Conservation (phyloP, 148 eudicot species). For the Diospyros lotus region DNA sequence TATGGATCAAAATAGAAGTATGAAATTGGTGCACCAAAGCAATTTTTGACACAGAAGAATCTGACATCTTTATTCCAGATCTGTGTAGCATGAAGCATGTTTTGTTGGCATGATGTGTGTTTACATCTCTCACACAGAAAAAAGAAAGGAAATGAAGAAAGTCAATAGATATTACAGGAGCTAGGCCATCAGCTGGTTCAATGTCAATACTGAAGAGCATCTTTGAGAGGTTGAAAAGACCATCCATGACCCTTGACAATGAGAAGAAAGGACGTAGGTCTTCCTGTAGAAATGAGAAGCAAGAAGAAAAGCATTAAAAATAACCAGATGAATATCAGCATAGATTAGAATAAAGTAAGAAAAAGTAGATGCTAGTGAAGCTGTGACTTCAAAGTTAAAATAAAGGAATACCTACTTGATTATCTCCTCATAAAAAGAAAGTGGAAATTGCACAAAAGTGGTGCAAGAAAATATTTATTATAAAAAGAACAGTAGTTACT, state of each 20-base stretch:
- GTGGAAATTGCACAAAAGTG: not conserved
- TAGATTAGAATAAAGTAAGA: not conserved
- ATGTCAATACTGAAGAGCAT: slow-evolving; percentile 15
- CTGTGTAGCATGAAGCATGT: slow-evolving; percentile 18
- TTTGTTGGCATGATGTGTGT: not conserved
- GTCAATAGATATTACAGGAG: slow-evolving; percentile 9
- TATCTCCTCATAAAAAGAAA: not conserved
- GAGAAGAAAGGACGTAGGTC: slow-evolving; percentile 15
- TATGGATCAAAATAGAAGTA: slow-evolving; percentile 95
- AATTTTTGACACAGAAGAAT: slow-evolving; percentile 70
- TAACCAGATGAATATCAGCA: not conserved
- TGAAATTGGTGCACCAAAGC: slow-evolving; percentile 57
- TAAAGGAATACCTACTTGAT: not conserved
- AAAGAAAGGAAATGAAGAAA: slow-evolving; percentile 3
- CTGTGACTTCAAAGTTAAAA: not conserved
- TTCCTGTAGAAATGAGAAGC: slow-evolving; percentile 10
- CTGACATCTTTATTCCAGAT: slow-evolving; percentile 75
- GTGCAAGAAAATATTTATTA: not conserved
- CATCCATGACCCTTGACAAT: slow-evolving; percentile 7
- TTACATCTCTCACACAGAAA: not conserved
- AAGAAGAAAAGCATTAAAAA: not conserved
- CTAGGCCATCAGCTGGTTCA: slow-evolving; percentile 19
- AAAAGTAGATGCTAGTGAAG: not conserved
- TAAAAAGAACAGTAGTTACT: not conserved
- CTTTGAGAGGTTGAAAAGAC: slow-evolving; percentile 15